These are phyloP conservation scores for Blastobotrys peoriensis DNA, from an alignment of 805 yeast genomes.

Conservation along the genomic window DNA sequence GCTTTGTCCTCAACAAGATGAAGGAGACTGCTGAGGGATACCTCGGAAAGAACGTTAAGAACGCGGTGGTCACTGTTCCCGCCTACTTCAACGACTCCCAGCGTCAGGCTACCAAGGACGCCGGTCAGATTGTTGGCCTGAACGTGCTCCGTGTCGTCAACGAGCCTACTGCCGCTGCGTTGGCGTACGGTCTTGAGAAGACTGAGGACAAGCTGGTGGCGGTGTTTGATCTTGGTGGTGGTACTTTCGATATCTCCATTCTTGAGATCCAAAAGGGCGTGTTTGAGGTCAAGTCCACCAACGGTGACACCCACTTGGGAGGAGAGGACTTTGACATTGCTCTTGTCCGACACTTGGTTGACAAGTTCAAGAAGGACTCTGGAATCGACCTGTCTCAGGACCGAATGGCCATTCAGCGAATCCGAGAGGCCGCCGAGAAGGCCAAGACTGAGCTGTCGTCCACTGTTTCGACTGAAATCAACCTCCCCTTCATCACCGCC, in stretches of 20 bases:
- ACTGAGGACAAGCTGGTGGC: conserved; percentile 81
- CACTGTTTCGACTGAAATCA: conserved; percentile 63
- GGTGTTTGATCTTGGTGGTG: conserved; percentile 97
- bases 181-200: conserved; percentile 86
- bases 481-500: conserved; percentile 82
- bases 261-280: conserved; percentile 97
- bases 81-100: conserved; percentile 89
- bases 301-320: conserved; percentile 92
- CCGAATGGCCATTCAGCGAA: conserved; percentile 76
- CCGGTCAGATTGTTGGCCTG: conserved; percentile 94
- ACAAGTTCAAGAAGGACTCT: conserved; percentile 66
- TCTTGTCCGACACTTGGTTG: conserved; percentile 76
- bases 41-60: conserved; percentile 78
- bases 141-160: conserved; percentile 84
- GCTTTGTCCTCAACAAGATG: conserved; percentile 91
- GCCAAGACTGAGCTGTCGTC: conserved; percentile 84
- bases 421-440: conserved; percentile 83
- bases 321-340: conserved; percentile 91
- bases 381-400: conserved; percentile 62
- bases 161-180: conserved; percentile 96
- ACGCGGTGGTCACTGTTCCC: conserved; percentile 89
- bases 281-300: conserved; percentile 94
- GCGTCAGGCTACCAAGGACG: conserved; percentile 93
- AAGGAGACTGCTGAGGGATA: conserved; percentile 95
- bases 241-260: conserved; percentile 96